phyloP scores from a whole-genome alignment of 768 basidiomycete genomes.

The Phylloporus rhodoxanthus region DNA sequence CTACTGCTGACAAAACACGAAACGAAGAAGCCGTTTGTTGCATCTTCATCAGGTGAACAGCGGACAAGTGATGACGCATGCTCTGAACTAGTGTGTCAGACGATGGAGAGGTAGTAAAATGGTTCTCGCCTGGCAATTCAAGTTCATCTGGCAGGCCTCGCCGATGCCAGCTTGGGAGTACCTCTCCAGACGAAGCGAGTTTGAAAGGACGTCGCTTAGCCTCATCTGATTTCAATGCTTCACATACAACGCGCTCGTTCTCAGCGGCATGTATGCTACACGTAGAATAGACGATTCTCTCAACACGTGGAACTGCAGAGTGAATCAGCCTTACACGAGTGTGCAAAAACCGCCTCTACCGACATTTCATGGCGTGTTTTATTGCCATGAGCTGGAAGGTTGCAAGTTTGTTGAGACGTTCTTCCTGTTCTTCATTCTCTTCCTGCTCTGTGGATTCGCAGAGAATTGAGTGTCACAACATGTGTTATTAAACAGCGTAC shows the following conservation, averaged over 20 bases:
- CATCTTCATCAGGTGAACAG: slow-evolving; percentile 76
- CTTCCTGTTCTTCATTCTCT: slow-evolving; percentile 51
- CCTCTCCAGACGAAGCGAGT: slow-evolving; percentile 60
- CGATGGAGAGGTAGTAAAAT: not conserved
- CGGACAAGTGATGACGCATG: slow-evolving; percentile 60
- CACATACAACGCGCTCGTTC: slow-evolving; percentile 85
- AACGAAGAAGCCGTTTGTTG: slow-evolving; percentile 96
- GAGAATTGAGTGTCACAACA: slow-evolving; percentile 1
- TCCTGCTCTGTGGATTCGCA: slow-evolving; percentile 52
- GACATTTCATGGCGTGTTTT: slow-evolving; percentile 93
- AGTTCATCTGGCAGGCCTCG: slow-evolving; percentile 70
- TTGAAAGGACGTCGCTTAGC: slow-evolving; percentile 54
- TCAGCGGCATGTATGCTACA: slow-evolving; percentile 89
- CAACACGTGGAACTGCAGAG: slow-evolving; percentile 62
- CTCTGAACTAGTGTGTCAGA: slow-evolving; percentile 31
- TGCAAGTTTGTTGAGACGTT: slow-evolving; percentile 77
- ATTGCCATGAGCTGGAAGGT: slow-evolving; percentile 89
- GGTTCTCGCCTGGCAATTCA: slow-evolving; percentile 42
- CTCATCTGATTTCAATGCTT: slow-evolving; percentile 67
- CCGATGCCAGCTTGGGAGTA: slow-evolving; percentile 78
- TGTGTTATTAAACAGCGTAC: slow-evolving; percentile 33
- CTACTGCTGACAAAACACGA: slow-evolving; percentile 64
- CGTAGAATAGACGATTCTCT: slow-evolving; percentile 93
- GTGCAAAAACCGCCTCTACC: slow-evolving; percentile 4
- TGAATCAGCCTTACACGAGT: slow-evolving; percentile 4